These are phyloP conservation scores for Aspergillus melleus DNA, from an alignment of 2,329 filamentous ascomycete species.

Conservation along the genomic window DNA sequence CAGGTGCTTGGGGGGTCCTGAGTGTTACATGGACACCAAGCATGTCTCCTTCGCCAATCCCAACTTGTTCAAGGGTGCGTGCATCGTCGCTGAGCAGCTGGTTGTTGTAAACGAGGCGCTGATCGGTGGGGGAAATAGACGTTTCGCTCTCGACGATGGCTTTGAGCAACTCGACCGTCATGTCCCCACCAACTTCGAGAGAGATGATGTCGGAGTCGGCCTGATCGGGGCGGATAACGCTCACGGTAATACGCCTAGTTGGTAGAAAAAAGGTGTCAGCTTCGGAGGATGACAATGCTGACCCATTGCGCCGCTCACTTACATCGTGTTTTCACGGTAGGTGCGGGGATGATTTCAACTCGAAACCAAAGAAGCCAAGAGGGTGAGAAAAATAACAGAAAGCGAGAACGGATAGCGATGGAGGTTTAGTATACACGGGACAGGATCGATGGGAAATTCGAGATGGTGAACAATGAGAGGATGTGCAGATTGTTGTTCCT, in stretches of 20 bases:
- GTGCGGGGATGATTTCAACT: conserved; percentile 1
- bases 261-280: neutral
- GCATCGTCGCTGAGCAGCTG: conserved; percentile 72
- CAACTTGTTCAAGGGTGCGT: conserved; percentile 78
- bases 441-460: neutral
- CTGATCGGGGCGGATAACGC: conserved; percentile 72
- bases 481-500: neutral
- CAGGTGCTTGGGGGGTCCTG: conserved; percentile 31
- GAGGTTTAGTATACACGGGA: neutral
- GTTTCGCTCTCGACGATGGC: conserved; percentile 85
- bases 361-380: neutral
- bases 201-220: conserved; percentile 73
- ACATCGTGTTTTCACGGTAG: conserved; percentile 17
- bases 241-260: conserved; percentile 80
- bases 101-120: conserved; percentile 90
- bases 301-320: conserved; percentile 9
- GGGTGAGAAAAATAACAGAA: neutral
- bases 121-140: conserved; percentile 67
- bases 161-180: conserved; percentile 82
- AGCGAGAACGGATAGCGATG: neutral
- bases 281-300: neutral
- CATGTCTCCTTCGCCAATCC: conserved; percentile 88
- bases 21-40: conserved; percentile 73
- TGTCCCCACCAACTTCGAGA: conserved; percentile 78
- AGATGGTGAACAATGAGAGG: neutral